Evolutionary conservation across 2,329 filamentous ascomycete species (phyloP), one percentile per base, ranked within the genome.

Genomic region (Waltergamsia citrina): DNA sequence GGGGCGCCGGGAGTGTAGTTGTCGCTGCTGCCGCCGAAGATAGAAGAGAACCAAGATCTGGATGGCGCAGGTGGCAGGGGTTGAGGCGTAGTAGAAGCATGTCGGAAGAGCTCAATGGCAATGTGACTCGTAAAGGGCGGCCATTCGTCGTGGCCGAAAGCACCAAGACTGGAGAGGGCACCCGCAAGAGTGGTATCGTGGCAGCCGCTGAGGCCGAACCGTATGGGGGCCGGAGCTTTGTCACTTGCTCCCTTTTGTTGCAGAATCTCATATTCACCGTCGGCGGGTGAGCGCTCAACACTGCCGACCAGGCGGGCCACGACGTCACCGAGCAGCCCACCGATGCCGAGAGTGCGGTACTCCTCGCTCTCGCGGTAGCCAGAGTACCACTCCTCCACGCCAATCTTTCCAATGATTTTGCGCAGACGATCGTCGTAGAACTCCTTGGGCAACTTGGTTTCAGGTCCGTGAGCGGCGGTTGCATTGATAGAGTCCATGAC

Each of bases 401-500:
- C 77, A 38, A 95, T 80, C 53, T 77, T 82, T 37, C 79, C 65
- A 37, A 92, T 74, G 40, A 87, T 81, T 4, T 68, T 66, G 32
- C 76, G 69, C 4, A 71, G 76, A 49, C 79, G 81, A 14, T 69
- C 53, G 50, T 95, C 86, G 57, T 96, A 96, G 56, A 98, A 96
- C 41, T 87, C 83, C 8, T 69, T 65, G 0, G 92, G 92, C 3
- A 96, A 69, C 29, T 71, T 77, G 0, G 88, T 95, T 9, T 73
- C 71, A 0, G 82, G 74, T 15, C 54, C 55, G 53, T 96, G 92
- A 3, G 88, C 90, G 10, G 83, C 67, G 0, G 86, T 94, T 6
- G 85, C 77, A 52, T 95, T 96, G 50, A 96, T 73, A 0, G 85
- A 92, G 59, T 98, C 92, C 82, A 94, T 86, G 48, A 98, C 81